Base-by-base conservation (phyloP, 129 eudicot species). In the Helianthus annuus region DNA sequence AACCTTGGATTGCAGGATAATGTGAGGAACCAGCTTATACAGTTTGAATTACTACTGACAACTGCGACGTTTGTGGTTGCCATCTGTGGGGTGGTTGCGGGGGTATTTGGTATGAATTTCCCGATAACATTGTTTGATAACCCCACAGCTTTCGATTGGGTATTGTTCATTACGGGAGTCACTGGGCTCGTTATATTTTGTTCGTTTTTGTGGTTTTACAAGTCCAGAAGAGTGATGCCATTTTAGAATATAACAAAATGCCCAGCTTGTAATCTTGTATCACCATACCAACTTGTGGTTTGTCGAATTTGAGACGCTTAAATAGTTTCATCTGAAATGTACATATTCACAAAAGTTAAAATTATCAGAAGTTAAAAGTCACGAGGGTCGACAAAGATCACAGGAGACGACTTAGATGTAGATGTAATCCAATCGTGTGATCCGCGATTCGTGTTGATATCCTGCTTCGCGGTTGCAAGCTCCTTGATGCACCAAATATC, bases 51-150 rank as follows among this genome's bases (percentile, higher is more conserved):
- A 79, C 53, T 94, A 62, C 75, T 94, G 44, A 90, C 99, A 9
- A 90, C 97, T 7, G 99, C 96, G 5, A 86, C 99, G 24, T 94
- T 94, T 66, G 99, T 90, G 12, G 97, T 90, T 34, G 97, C 97
- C n/a, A 90, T 94, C 56, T 90, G 84, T 63, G 97, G 97, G 7
- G 97, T 94, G 78, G 99, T 88, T 39, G 96, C 99, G 4, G 99
- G 99, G 27, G 73, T 94, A 48, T 94, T 94, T 75, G 99, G 99
- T 52, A 94, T 94, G 99, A 94, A 94, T 64, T 94, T 94, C 63
- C 84, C 58, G 12, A 78, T 90, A 65, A 69, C 83, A 3, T 58
- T 94, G 80, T 90, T 94, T 54, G 59, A 84, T 4, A 40, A 83
- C 39, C 75, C 81, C 3, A 55, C 68, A 24, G 97, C 99, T 46